phyloP scores from a whole-genome alignment of 805 yeast species.

The Starmerella sirachaensis region DNA sequence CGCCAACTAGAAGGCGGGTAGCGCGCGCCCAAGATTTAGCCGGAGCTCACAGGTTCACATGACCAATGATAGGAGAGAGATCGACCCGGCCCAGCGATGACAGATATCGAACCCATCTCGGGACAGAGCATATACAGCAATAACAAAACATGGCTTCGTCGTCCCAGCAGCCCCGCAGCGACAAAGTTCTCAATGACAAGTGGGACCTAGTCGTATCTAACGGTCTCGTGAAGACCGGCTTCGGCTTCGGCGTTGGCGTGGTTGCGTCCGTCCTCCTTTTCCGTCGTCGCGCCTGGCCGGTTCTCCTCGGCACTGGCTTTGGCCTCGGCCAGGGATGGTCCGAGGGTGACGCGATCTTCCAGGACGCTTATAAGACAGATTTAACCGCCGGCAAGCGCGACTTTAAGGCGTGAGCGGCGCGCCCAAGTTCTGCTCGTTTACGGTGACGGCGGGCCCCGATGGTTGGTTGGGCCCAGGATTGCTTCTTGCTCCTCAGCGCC shows the following conservation, averaged over 20 bases:
- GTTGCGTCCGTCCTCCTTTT: conserved; percentile 79
- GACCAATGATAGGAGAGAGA: too few species aligned
- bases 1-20: too few species aligned
- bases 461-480: too few species aligned
- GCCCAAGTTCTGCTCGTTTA: too few species aligned
- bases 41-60: too few species aligned
- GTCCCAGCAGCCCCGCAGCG: conserved; percentile 19
- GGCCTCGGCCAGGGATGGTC: conserved; percentile 97
- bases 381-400: conserved; percentile 16
- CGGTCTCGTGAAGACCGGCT: conserved; percentile 84
- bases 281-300: conserved; percentile 93
- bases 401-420: conserved; percentile 12
- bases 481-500: too few species aligned
- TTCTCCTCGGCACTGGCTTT: conserved; percentile 93
- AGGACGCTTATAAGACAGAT: conserved; percentile 12
- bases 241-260: conserved; percentile 95
- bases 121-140: too few species aligned
- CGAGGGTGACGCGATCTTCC: conserved; percentile 95
- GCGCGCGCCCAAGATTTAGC: too few species aligned
- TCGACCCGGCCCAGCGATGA: too few species aligned
- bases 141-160: conserved; percentile 15
- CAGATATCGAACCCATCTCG: too few species aligned
- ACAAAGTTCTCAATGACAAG: conserved; percentile 26
- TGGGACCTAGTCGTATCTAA: conserved; percentile 97
- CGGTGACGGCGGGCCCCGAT: too few species aligned